Evolutionary conservation across 768 basidiomycete species (phyloP).

Genomic region (Kwoniella heveanensis): DNA sequence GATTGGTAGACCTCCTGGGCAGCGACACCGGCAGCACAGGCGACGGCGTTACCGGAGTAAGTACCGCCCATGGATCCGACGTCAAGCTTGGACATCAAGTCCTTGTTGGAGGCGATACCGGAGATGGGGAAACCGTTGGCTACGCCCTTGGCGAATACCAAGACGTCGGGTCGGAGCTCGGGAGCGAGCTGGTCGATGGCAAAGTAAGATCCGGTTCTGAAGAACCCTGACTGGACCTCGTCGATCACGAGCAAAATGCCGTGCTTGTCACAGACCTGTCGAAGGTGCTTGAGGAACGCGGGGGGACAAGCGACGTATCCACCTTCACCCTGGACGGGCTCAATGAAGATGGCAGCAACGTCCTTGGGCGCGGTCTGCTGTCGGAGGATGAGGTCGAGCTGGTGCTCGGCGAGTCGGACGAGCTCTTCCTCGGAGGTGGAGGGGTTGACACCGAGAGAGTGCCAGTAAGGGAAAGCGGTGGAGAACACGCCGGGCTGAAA

Average conservation of each 20-base stretch:
- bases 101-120: slow-evolving; percentile 75
- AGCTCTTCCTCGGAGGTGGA: slow-evolving; percentile 65
- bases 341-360: slow-evolving; percentile 89
- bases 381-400: slow-evolving; percentile 73
- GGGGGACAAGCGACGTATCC: slow-evolving; percentile 88
- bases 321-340: slow-evolving; percentile 92
- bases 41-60: slow-evolving; percentile 80
- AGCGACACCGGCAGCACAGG: slow-evolving; percentile 87
- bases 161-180: slow-evolving; percentile 81
- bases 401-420: slow-evolving; percentile 69
- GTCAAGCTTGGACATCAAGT: slow-evolving; percentile 68
- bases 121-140: slow-evolving; percentile 86
- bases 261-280: slow-evolving; percentile 82
- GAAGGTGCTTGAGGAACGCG: slow-evolving; percentile 75
- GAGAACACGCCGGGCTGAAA: slow-evolving; percentile 62
- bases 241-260: slow-evolving; percentile 68
- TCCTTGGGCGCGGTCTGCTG: slow-evolving; percentile 83
- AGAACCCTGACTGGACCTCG: slow-evolving; percentile 78
- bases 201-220: slow-evolving; percentile 70
- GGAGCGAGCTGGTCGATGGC: slow-evolving; percentile 67
- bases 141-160: slow-evolving; percentile 79
- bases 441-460: slow-evolving; percentile 68
- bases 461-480: slow-evolving; percentile 90
- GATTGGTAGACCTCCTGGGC: slow-evolving; percentile 74
- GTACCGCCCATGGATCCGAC: slow-evolving; percentile 49